Evolutionary conservation across 2,329 filamentous ascomycete genomes (phyloP).

Genomic region (Trichophyton benhamiae): DNA sequence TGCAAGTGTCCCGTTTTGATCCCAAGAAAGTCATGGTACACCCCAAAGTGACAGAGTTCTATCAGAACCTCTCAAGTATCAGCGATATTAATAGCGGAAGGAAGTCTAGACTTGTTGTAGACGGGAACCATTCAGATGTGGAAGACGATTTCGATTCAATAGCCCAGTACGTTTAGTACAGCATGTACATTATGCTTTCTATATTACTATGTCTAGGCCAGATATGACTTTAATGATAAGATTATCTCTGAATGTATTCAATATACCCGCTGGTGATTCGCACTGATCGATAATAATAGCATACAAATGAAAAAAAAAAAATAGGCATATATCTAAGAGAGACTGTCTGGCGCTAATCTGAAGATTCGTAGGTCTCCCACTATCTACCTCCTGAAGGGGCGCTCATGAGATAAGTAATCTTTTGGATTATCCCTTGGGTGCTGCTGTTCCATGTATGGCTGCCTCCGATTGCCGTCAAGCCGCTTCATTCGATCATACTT

Average conservation of each 20-base stretch:
- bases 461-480: slow-evolving; percentile 5
- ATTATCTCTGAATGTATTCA: neutral
- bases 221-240: neutral
- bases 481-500: slow-evolving; percentile 9
- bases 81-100: neutral
- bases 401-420: neutral
- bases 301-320: neutral
- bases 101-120: neutral
- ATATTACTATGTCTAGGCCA: neutral
- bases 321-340: neutral
- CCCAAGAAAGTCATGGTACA: slow-evolving; percentile 90
- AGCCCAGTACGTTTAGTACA: slow-evolving; percentile 1
- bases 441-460: neutral
- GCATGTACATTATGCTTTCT: neutral
- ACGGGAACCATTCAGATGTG: neutral
- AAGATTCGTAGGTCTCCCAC: neutral
- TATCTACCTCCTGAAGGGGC: neutral
- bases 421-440: neutral
- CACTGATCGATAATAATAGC: neutral
- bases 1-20: slow-evolving; percentile 83
- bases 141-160: neutral
- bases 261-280: neutral
- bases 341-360: no score
- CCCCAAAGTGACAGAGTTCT: slow-evolving; percentile 72
- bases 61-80: slow-evolving; percentile 57